phyloP scores from a whole-genome alignment of 2,329 filamentous ascomycete genomes.

The Aspergillus quadricinctus region DNA sequence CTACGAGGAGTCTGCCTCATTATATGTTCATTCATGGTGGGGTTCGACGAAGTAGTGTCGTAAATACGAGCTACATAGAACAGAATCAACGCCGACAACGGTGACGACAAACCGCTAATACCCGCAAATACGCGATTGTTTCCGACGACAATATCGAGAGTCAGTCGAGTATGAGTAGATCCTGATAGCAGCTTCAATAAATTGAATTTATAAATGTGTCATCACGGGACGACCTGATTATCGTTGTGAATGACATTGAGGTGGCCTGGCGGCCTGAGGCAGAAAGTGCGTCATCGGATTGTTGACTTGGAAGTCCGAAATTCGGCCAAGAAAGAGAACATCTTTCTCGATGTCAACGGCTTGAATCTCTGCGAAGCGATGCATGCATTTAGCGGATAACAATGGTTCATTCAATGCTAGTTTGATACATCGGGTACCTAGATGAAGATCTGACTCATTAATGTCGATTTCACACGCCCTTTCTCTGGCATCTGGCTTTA shows the following conservation, averaged over 20 bases:
- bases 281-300: neutral
- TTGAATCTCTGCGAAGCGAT: neutral
- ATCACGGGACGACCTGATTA: neutral
- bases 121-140: neutral
- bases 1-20: neutral
- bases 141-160: neutral
- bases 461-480: conserved; percentile 19
- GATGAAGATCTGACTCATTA: neutral
- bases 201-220: neutral
- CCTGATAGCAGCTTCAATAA: neutral
- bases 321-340: neutral
- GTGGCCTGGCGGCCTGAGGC: neutral
- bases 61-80: neutral
- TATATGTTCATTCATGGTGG: neutral
- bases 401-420: neutral
- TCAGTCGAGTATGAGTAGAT: neutral
- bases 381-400: neutral
- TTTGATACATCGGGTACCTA: neutral
- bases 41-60: neutral
- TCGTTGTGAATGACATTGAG: neutral
- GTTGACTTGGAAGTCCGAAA: neutral
- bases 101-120: neutral
- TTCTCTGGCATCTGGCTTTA: conserved; percentile 21
- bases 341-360: neutral
- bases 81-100: neutral